These are phyloP conservation scores for Toxicodendron radicans DNA, from an alignment of 345 rosid species.

Conservation along the genomic window DNA sequence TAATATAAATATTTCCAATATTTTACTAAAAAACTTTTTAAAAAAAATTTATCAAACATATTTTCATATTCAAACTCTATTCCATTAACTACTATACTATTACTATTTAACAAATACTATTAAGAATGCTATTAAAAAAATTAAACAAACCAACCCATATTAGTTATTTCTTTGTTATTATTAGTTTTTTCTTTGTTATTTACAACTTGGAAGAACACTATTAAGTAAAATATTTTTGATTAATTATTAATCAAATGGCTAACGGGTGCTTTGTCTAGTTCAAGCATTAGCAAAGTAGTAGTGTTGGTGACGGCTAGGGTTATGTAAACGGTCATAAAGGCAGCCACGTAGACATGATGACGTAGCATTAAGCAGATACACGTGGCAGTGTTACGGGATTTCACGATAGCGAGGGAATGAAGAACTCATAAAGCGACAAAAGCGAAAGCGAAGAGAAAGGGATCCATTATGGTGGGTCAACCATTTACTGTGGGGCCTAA, in stretches of 20 bases:
- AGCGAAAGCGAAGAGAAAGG: conserved; percentile 21
- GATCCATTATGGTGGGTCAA: conserved; percentile 48
- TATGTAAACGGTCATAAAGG: conserved; percentile 11
- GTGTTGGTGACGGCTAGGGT: conserved; percentile 46
- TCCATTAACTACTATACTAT: too few relatives aligned
- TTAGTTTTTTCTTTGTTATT: background rate
- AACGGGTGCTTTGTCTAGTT: background rate
- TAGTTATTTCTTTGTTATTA: too few relatives aligned
- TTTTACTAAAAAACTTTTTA: too few relatives aligned
- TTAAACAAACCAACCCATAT: too few relatives aligned
- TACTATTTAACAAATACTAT: too few relatives aligned
- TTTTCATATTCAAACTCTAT: too few relatives aligned
- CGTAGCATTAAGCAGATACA: conserved; percentile 11
- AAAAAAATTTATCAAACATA: too few relatives aligned
- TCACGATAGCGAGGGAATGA: conserved; percentile 23
- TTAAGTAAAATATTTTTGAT: background rate
- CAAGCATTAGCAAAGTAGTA: background rate
- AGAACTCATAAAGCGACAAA: conserved; percentile 25
- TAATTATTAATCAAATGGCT: background rate
- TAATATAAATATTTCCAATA: too few relatives aligned
- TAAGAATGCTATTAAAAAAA: too few relatives aligned
- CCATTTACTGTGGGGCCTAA: conserved; percentile 32
- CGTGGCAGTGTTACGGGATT: conserved; percentile 31
- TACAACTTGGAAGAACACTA: background rate
- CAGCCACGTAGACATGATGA: conserved; percentile 29